These are phyloP conservation scores for Cercospora sesami DNA, from an alignment of 2,329 filamentous ascomycete genomes.

Conservation along the genomic window DNA sequence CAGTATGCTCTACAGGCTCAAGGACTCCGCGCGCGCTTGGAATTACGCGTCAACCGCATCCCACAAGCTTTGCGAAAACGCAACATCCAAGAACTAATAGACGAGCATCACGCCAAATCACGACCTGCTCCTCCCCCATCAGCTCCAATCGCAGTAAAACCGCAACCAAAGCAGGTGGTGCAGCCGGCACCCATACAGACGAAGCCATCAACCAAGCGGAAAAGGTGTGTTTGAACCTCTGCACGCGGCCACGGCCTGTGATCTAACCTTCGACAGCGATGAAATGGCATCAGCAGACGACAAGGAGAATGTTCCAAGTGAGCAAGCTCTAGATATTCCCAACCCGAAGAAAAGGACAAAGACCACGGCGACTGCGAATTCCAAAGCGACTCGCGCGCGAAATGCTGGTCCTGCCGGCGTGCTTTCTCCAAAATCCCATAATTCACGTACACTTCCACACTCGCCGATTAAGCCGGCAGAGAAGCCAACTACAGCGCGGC, in stretches of 20 bases:
- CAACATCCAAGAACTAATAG: conserved; percentile 78
- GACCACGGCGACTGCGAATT: conserved; percentile 33
- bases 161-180: conserved; percentile 14
- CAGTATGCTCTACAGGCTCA: conserved; percentile 88
- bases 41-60: conserved; percentile 91
- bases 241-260: neutral
- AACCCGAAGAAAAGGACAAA: conserved; percentile 68
- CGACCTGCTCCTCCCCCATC: conserved; percentile 31
- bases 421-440: conserved; percentile 79
- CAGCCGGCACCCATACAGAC: conserved; percentile 16
- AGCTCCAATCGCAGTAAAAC: conserved; percentile 21
- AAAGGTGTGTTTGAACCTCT: conserved; percentile 20
- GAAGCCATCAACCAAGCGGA: conserved; percentile 25
- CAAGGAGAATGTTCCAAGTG: conserved; percentile 72
- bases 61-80: conserved; percentile 74
- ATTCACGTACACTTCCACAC: conserved; percentile 67
- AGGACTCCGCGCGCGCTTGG: conserved; percentile 79
- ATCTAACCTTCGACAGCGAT: conserved; percentile 50
- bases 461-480: conserved; percentile 50
- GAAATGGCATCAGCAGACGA: conserved; percentile 62
- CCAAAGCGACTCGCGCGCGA: conserved; percentile 37
- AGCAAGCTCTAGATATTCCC: conserved; percentile 46
- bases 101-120: conserved; percentile 48
- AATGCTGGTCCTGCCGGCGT: conserved; percentile 54
- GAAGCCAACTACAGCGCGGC: conserved; percentile 50